Percentiles rank a stretch among this genome's conserved stretches.
Evolutionary conservation across 2,329 filamentous ascomycete genomes (phyloP).

Genomic region (Botrytis paeoniae): DNA sequence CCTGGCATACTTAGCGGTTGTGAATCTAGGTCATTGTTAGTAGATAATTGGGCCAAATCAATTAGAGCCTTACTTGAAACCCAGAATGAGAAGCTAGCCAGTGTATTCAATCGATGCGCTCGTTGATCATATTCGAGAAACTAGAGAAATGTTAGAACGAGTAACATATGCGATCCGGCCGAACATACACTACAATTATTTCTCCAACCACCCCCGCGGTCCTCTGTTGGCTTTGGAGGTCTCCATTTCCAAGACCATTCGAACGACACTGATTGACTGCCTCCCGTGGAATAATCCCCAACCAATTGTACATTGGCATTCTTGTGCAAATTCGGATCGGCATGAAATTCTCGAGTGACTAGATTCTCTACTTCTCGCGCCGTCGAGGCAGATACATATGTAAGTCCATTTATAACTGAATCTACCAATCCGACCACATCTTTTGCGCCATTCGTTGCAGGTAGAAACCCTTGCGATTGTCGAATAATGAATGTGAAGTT

Average conservation of each 20-base stretch:
- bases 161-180: background rate
- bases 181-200: constrained; percentile 80
- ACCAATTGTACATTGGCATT: constrained; percentile 93
- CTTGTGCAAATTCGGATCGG: constrained; percentile 95
- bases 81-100: constrained; percentile 94
- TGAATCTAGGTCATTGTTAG: constrained; percentile 28
- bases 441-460: constrained; percentile 47
- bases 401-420: constrained; percentile 81
- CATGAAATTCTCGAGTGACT: constrained; percentile 92
- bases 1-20: constrained; percentile 54
- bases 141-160: constrained; percentile 43
- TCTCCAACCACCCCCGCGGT: constrained; percentile 87
- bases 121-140: constrained; percentile 97
- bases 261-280: constrained; percentile 81
- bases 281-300: constrained; percentile 84
- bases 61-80: constrained; percentile 64
- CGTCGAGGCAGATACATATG: constrained; percentile 86
- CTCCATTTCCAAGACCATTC: constrained; percentile 98
- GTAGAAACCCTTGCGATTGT: constrained; percentile 44
- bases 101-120: constrained; percentile 80
- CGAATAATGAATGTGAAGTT: constrained; percentile 85
- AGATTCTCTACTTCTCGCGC: constrained; percentile 87
- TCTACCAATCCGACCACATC: constrained; percentile 55
- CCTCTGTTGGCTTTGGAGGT: constrained; percentile 77
- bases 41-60: constrained; percentile 20